Evolutionary conservation across 2,329 filamentous ascomycete genomes (phyloP).

Genomic region (Cytospora chrysosperma): DNA sequence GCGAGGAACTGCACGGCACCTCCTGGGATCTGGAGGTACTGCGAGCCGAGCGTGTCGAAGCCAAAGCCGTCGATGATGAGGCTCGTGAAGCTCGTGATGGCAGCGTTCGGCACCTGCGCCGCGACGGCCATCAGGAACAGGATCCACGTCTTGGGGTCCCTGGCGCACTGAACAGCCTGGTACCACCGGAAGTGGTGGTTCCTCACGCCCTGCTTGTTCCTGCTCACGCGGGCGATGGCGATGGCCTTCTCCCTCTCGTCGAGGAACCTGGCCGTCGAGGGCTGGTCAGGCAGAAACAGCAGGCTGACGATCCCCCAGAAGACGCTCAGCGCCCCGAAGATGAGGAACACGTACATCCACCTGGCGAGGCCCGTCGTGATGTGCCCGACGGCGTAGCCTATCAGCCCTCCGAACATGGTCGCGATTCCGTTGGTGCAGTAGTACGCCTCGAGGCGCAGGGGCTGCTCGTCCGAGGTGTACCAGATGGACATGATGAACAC

Average conservation of each 20-base stretch:
- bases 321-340: slow-evolving; percentile 55
- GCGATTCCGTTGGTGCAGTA: slow-evolving; percentile 58
- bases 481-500: slow-evolving; percentile 60
- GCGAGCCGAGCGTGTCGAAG: slow-evolving; percentile 30
- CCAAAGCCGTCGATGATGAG: slow-evolving; percentile 35
- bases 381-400: slow-evolving; percentile 60
- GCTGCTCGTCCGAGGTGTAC: slow-evolving; percentile 45
- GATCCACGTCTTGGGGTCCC: slow-evolving; percentile 60
- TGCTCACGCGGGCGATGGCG: slow-evolving; percentile 51
- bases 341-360: slow-evolving; percentile 60
- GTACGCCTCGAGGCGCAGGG: slow-evolving; percentile 52
- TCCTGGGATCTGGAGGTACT: slow-evolving; percentile 54
- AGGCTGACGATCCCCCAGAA: slow-evolving; percentile 57
- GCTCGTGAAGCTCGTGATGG: slow-evolving; percentile 36
- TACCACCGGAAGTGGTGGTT: slow-evolving; percentile 48
- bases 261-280: slow-evolving; percentile 62
- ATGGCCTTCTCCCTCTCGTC: slow-evolving; percentile 54
- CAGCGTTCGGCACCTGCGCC: slow-evolving; percentile 34
- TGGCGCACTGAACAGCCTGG: slow-evolving; percentile 46
- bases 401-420: slow-evolving; percentile 59
- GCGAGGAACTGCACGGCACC: slow-evolving; percentile 57
- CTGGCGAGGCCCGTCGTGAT: slow-evolving; percentile 49
- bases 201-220: slow-evolving; percentile 54
- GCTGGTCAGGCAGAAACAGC: slow-evolving; percentile 60
- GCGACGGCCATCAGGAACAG: slow-evolving; percentile 42